These are phyloP conservation scores for Hypoxylon fuscum DNA, from an alignment of 495 filamentous ascomycete genomes.

Conservation along the genomic window DNA sequence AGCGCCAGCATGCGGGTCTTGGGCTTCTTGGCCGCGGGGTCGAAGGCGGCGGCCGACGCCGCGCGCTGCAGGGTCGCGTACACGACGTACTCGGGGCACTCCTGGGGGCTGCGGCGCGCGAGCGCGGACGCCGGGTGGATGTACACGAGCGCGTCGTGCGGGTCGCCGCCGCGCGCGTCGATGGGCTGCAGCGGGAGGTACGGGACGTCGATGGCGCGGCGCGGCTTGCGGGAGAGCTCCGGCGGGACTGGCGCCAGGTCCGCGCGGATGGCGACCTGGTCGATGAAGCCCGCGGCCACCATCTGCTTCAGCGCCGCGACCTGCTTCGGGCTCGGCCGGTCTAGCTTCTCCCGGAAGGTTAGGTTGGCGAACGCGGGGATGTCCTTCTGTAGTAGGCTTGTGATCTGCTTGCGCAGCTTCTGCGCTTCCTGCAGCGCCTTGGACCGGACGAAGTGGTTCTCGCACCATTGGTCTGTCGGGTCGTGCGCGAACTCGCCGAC, in stretches of 20 bases:
- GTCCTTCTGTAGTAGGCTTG: conserved; percentile 78
- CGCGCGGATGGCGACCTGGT: conserved; percentile 93
- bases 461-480: conserved; percentile 74
- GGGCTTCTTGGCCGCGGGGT: conserved; percentile 61
- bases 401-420: conserved; percentile 84
- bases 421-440: conserved; percentile 88
- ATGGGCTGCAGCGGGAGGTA: conserved; percentile 88
- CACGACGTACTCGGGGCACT: conserved; percentile 83
- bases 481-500: conserved; percentile 84
- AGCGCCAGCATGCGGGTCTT: conserved; percentile 91
- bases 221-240: conserved; percentile 73
- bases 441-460: conserved; percentile 79
- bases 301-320: conserved; percentile 88
- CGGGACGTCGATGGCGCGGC: conserved; percentile 84
- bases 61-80: conserved; percentile 86
- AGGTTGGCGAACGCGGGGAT: conserved; percentile 70
- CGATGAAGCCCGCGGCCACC: conserved; percentile 90
- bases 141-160: conserved; percentile 69
- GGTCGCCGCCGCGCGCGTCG: conserved; percentile 46
- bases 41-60: conserved; percentile 49
- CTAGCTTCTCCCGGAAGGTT: conserved; percentile 67
- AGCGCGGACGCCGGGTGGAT: conserved; percentile 86
- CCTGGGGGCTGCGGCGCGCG: conserved; percentile 71
- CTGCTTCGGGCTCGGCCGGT: conserved; percentile 75
- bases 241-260: conserved; percentile 81